Evolutionary conservation across 805 yeast genomes (phyloP).

Genomic region (Myxozyma melibiosi): DNA sequence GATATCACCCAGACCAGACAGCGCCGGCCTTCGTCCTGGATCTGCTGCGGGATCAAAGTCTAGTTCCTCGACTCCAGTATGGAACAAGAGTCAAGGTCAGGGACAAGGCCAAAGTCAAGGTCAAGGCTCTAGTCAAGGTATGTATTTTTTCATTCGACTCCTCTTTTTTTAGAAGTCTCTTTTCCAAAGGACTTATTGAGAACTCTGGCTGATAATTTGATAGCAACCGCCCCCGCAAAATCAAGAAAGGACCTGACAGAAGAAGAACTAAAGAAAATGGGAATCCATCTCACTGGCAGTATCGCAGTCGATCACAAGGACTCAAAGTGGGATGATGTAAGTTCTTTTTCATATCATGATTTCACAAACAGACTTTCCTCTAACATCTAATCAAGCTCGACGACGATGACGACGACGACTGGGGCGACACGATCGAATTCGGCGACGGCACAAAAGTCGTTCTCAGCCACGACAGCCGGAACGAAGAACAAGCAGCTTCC

Average conservation of each 20-base stretch:
- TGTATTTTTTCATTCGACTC: neutral
- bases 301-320: conserved; percentile 37
- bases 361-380: neutral
- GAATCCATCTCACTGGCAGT: conserved; percentile 42
- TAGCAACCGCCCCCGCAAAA: neutral
- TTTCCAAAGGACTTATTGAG: neutral
- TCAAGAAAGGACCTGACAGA: conserved; percentile 35
- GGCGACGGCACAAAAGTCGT: conserved; percentile 38
- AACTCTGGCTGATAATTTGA: neutral
- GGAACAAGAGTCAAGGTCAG: conserved; percentile 26
- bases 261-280: conserved; percentile 43
- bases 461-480: conserved; percentile 21
- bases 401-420: conserved; percentile 45
- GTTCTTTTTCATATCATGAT: neutral
- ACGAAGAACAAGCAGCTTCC: neutral
- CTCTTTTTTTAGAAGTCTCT: neutral
- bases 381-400: conserved; percentile 31
- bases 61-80: conserved; percentile 12
- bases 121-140: no score
- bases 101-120: no score
- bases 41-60: conserved; percentile 8
- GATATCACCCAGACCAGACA: conserved; percentile 31
- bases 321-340: conserved; percentile 43
- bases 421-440: conserved; percentile 38
- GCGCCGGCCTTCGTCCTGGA: conserved; percentile 14